Conservation (phyloP, 768 basidiomycete species). For the Termitomyces sp. region DNA sequence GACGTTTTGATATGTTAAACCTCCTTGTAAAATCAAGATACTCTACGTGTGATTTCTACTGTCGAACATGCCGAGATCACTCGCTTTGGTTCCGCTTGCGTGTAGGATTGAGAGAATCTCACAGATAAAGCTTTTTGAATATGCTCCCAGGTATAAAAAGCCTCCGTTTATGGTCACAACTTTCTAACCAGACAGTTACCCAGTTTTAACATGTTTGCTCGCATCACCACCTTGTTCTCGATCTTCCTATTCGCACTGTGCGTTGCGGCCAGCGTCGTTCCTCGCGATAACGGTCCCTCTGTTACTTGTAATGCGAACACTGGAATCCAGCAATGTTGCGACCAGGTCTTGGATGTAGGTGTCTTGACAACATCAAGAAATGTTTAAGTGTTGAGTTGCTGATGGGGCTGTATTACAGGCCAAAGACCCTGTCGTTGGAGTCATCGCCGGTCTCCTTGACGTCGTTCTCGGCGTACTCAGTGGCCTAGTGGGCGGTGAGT, state of each 20-base stretch:
- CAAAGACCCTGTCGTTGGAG: background rate
- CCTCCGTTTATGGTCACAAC: background rate
- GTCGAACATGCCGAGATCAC: background rate
- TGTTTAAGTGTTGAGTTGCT: background rate
- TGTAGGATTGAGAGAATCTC: background rate
- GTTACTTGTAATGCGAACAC: background rate
- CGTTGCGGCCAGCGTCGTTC: conserved; percentile 1
- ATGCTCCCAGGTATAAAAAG: conserved; percentile 3
- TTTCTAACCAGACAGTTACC: background rate
- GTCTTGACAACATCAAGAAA: background rate
- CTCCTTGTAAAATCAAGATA: background rate
- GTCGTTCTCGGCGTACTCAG: background rate
- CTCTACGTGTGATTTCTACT: background rate
- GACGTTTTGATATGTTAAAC: background rate
- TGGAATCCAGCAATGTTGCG: conserved; percentile 5
- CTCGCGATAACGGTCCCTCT: background rate
- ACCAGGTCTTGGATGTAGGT: background rate
- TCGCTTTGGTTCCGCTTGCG: background rate
- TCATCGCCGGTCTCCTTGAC: conserved; percentile 9
- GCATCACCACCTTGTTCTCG: conserved; percentile 7
- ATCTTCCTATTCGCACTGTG: conserved; percentile 6
- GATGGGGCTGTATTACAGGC: background rate
- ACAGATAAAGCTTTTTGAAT: background rate
- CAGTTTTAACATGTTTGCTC: conserved; percentile 8
- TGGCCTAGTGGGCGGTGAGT: conserved; percentile 12